Percentiles rank a stretch among this genome's conserved stretches.
phyloP scores from a whole-genome alignment of 2,329 filamentous ascomycete genomes.

The Metarhizium guizhouense region DNA sequence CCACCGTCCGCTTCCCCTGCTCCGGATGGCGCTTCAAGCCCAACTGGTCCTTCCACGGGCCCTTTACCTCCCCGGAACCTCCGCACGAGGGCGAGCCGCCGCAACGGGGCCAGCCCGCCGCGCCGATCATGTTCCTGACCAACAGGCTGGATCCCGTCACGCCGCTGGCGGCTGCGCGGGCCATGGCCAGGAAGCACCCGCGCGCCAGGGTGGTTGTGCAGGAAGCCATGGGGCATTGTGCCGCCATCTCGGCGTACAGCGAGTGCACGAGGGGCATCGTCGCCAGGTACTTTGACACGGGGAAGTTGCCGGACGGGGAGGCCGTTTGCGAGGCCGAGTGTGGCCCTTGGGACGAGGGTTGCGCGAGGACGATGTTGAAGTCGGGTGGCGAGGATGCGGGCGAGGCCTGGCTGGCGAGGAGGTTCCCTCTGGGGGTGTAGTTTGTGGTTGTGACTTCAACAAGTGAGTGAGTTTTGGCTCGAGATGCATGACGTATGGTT shows the following conservation, averaged over 20 bases:
- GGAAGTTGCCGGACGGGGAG: slow-evolving; percentile 12
- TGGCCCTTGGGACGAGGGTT: slow-evolving; percentile 11
- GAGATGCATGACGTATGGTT: no score
- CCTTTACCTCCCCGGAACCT: slow-evolving; percentile 21
- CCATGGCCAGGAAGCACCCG: slow-evolving; percentile 11
- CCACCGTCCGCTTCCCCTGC: slow-evolving; percentile 29
- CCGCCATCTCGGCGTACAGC: slow-evolving; percentile 7
- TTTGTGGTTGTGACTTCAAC: neutral
- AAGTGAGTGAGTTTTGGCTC: no score
- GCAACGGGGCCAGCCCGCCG: slow-evolving; percentile 23
- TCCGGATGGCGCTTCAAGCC: slow-evolving; percentile 27
- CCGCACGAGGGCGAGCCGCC: slow-evolving; percentile 1
- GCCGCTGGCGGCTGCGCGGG: slow-evolving; percentile 20
- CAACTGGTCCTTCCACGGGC: slow-evolving; percentile 30
- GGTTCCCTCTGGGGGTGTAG: slow-evolving; percentile 2
- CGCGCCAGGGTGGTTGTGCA: slow-evolving; percentile 14
- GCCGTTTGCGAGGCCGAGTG: slow-evolving; percentile 12
- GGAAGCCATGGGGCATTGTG: slow-evolving; percentile 14
- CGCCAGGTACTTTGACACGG: slow-evolving; percentile 11
- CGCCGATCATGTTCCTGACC: slow-evolving; percentile 35
- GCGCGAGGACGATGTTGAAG: slow-evolving; percentile 7
- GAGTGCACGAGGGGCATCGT: slow-evolving; percentile 10
- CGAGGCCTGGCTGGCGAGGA: neutral
- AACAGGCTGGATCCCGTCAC: slow-evolving; percentile 37
- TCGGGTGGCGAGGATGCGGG: neutral